Evolutionary conservation across 106 monocot species (phyloP), one percentile per base, ranked within the genome.

Genomic region (Platanthera guangdongensis): DNA sequence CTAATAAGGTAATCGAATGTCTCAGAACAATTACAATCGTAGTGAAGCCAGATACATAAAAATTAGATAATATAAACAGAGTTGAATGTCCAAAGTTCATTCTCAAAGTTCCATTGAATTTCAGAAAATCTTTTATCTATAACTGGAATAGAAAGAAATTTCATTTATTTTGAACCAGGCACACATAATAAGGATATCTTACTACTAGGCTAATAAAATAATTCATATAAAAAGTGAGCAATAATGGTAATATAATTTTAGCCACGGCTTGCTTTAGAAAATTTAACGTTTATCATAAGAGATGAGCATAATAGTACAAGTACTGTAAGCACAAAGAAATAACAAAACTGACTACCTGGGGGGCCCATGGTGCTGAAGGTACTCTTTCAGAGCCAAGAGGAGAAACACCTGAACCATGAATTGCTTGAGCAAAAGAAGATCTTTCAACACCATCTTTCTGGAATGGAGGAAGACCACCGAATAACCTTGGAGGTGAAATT

Each of bases 381-480:
- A 81, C 52, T 81, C 86, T 84, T 79, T 90, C 89, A 51, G 74
- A n/a, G 70, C 75, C 73, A 76, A 63, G 81, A 81, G 78, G 77
- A 55, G 84, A 75, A 80, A 62, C 46, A 78, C 79, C 80, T n/a
- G 76, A 75, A 30, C 75, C 63, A 85, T 83, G 83, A 50, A 80
- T 57, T 25, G 81, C 3, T 52, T 75, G 81, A 62, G 55, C 50
- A 83, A 81, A 83, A 71, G 49, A 54, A 78, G 83, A 16, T 71
- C 86, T 85, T 53, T 89, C 92, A 60, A 79, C 9, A 77, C 76
- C 63, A 85, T 90, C 88, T 59, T 83, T 87, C 30, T 75, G 86
- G 78, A 93, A 89, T 53, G 83, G 83, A 22, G 84, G 80, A 69
- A 89, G 71, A 67, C 80, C 78, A 53, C 85, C 53, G 39, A 54